Conservation (phyloP, 2,329 filamentous ascomycete species). For the Talaromyces sp. region DNA sequence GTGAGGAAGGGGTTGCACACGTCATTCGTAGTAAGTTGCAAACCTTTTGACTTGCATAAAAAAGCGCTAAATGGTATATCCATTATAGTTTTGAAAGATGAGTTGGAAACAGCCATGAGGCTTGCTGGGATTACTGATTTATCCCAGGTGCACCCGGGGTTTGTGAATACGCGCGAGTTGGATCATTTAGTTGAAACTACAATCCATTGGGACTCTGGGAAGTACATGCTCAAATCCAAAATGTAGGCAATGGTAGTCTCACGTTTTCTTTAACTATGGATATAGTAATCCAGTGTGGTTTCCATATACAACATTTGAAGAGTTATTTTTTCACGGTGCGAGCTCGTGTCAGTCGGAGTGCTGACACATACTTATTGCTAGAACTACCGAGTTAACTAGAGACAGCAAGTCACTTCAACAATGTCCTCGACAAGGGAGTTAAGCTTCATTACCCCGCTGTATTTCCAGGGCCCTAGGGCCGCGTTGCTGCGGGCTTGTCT, state of each 20-base stretch:
- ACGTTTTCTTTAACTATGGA: not conserved
- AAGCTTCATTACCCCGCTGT: not conserved
- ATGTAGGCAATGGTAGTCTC: not conserved
- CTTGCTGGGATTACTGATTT: constrained; percentile 71
- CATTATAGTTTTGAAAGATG: constrained; percentile 56
- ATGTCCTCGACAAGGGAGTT: not conserved
- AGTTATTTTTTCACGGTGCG: not conserved
- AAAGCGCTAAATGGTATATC: not conserved
- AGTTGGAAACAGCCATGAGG: constrained; percentile 64
- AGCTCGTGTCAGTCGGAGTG: not conserved
- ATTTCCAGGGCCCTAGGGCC: not conserved
- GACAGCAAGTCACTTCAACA: not conserved
- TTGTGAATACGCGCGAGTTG: constrained; percentile 54
- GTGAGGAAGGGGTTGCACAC: constrained; percentile 58
- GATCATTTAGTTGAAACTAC: not conserved
- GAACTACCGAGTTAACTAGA: not conserved
- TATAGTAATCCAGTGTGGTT: not conserved
- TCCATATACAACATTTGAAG: not conserved
- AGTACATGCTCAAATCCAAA: not conserved
- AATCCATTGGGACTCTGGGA: not conserved
- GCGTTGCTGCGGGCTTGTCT: not conserved
- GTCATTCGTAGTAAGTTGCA: constrained; percentile 56
- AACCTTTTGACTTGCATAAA: not conserved
- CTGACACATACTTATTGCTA: not conserved
- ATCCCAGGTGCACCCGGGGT: constrained; percentile 65